phyloP scores from a whole-genome alignment of 2,329 filamentous ascomycete genomes.

The Aspergillus ustus region DNA sequence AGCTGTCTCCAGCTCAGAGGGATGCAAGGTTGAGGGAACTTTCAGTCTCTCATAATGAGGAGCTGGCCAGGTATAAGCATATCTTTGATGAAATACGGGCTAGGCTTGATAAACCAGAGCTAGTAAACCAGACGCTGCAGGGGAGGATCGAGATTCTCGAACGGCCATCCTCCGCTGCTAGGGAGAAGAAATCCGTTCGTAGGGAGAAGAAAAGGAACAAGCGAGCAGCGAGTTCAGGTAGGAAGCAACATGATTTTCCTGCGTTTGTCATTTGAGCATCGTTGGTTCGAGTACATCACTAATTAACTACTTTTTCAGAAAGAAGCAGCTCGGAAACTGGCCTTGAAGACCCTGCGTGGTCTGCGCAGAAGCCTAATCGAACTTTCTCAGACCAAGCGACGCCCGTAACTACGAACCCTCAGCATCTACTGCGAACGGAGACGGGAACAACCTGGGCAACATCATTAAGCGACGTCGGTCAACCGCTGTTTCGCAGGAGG shows the following conservation, averaged over 20 bases:
- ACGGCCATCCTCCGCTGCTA: not conserved
- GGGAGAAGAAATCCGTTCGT: not conserved
- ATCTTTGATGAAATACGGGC: not conserved
- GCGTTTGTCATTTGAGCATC: not conserved
- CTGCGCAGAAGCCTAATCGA: not conserved
- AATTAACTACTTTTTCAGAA: not conserved
- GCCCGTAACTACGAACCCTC: not conserved
- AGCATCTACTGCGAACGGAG: not conserved
- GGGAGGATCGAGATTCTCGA: not conserved
- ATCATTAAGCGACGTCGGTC: not conserved
- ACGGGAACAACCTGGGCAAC: not conserved
- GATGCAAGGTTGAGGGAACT: not conserved
- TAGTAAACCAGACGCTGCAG: not conserved
- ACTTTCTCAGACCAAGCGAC: not conserved
- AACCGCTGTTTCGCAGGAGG: not conserved
- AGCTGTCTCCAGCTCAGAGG: not conserved
- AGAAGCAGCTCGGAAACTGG: not conserved
- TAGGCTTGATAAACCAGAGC: not conserved
- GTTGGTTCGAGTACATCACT: not conserved
- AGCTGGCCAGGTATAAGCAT: not conserved
- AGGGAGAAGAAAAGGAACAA: not conserved
- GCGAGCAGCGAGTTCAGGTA: not conserved
- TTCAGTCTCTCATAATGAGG: not conserved
- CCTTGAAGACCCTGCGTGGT: not conserved
- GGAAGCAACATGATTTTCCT: not conserved